Percentiles rank a stretch among this genome's conserved stretches.
Conservation (phyloP, 2,329 filamentous ascomycete genomes). For the Plenodomus lindquistii region DNA sequence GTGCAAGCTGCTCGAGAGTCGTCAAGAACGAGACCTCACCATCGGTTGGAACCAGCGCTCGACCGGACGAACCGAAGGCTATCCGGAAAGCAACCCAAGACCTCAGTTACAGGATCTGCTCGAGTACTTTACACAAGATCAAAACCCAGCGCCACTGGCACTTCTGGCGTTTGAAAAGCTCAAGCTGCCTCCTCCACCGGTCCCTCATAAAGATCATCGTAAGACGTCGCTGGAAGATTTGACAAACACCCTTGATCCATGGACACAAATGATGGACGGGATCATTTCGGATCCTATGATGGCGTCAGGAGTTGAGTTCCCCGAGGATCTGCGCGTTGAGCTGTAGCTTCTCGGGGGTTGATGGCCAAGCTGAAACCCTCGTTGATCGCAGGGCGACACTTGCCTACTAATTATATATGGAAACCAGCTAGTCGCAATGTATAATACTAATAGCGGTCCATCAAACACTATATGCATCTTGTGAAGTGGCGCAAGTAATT, state of each 20-base stretch:
- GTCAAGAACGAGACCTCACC: conserved; percentile 10
- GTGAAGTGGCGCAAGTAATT: too few species aligned
- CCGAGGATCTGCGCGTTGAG: not conserved
- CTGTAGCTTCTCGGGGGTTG: not conserved
- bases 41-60: conserved; percentile 30
- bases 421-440: too few species aligned
- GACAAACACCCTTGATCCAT: not conserved
- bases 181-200: not conserved
- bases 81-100: conserved; percentile 20
- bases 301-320: not conserved
- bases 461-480: too few species aligned
- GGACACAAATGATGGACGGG: not conserved
- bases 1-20: conserved; percentile 39
- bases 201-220: not conserved
- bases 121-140: conserved; percentile 25
- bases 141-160: conserved; percentile 24
- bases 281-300: not conserved
- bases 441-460: too few species aligned
- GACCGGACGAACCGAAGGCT: conserved; percentile 37
- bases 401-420: too few species aligned
- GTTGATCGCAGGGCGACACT: too few species aligned
- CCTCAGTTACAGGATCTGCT: conserved; percentile 36
- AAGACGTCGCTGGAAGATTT: not conserved
- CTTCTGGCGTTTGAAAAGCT: conserved; percentile 24
- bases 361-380: too few species aligned